Evolutionary conservation across 192 early-diverging fungal species (phyloP).

Genomic region (Backusella morwellensis): DNA sequence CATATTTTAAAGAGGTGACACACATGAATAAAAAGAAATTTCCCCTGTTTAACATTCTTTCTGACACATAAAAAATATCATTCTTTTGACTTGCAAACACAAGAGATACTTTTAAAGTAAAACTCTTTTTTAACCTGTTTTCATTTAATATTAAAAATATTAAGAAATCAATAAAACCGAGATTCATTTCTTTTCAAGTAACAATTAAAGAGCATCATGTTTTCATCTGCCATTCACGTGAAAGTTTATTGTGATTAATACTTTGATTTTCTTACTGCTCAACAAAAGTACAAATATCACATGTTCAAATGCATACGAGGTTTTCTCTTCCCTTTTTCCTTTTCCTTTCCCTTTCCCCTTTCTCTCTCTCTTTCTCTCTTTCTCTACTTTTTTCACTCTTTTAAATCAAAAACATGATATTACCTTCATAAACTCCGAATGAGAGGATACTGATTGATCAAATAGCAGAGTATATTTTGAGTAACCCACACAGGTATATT

Average conservation of each 20-base stretch:
- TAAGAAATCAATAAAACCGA: neutral
- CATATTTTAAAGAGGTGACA: neutral
- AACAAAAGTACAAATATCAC: neutral
- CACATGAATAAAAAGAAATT: slow-evolving; percentile 1
- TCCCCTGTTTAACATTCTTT: neutral
- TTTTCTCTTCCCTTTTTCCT: neutral
- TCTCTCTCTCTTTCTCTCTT: neutral
- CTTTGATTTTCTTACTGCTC: neutral
- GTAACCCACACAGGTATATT: neutral
- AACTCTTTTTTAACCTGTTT: neutral
- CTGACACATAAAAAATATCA: neutral
- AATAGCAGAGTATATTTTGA: neutral
- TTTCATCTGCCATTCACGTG: slow-evolving; percentile 1
- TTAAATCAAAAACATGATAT: neutral
- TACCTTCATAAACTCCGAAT: neutral
- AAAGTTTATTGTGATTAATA: neutral
- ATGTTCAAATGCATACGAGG: neutral
- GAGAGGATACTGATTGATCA: neutral
- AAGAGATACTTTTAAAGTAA: neutral
- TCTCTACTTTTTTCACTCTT: neutral
- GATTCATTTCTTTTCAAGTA: neutral
- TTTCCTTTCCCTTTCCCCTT: neutral
- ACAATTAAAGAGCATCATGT: neutral
- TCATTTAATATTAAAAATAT: neutral
- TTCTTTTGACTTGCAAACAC: neutral